Conservation (phyloP, 192 early-diverging fungal species). For the Paraglomus brasilianum region DNA sequence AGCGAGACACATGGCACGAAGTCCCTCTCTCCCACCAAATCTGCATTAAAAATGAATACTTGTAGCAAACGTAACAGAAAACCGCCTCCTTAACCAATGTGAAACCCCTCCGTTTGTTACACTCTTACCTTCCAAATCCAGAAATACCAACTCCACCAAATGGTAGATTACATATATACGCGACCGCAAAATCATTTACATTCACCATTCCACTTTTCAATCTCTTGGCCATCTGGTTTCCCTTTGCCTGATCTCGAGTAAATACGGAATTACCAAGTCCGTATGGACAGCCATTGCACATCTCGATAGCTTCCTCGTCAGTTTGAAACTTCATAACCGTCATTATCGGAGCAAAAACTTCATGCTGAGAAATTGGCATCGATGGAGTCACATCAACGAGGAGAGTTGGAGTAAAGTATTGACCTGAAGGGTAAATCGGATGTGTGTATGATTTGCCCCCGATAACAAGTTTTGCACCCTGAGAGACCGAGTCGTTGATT, state of each 20-base stretch:
- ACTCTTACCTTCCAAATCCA: constrained; percentile 70
- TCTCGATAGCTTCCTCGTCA: constrained; percentile 63
- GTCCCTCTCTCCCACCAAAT: constrained; percentile 70
- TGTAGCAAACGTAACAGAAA: not conserved
- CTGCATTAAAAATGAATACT: constrained; percentile 3
- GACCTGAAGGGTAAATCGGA: constrained; percentile 69
- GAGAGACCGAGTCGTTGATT: constrained; percentile 71
- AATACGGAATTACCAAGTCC: constrained; percentile 82
- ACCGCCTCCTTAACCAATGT: no score
- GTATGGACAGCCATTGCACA: constrained; percentile 70
- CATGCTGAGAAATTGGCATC: constrained; percentile 75
- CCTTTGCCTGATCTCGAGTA: constrained; percentile 62
- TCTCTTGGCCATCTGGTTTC: constrained; percentile 54
- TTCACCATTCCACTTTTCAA: constrained; percentile 80
- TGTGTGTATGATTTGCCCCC: constrained; percentile 72
- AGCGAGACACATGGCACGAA: constrained; percentile 68
- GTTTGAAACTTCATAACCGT: constrained; percentile 70
- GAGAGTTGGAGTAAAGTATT: constrained; percentile 82
- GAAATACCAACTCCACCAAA: constrained; percentile 81
- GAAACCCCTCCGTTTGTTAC: no score
- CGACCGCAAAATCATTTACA: constrained; percentile 84
- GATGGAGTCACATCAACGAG: constrained; percentile 71
- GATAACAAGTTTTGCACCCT: constrained; percentile 68
- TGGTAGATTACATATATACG: constrained; percentile 81
- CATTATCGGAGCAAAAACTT: constrained; percentile 82